Conservation (phyloP, 163 green algal genomes). For the Chlamydomonas reinhardtii region DNA sequence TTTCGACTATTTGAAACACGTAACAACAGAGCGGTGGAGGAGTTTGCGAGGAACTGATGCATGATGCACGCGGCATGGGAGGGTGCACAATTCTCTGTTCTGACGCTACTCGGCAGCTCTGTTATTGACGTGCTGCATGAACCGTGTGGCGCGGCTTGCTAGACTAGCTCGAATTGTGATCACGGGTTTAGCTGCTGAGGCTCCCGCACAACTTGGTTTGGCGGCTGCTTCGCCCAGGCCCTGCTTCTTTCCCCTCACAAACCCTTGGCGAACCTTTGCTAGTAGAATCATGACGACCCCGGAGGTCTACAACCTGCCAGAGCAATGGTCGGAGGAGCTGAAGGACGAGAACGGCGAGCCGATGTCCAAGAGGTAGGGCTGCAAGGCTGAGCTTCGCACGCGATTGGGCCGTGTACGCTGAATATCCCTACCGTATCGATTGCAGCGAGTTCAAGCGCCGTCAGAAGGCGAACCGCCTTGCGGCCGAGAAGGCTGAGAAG, state of each 20-base stretch:
- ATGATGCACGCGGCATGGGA: too few relatives aligned
- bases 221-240: too few relatives aligned
- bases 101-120: too few relatives aligned
- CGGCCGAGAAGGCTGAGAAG: conserved; percentile 89
- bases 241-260: not conserved
- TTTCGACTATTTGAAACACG: too few relatives aligned
- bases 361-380: conserved; percentile 90
- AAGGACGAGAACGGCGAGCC: conserved; percentile 88
- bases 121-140: not conserved
- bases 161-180: not conserved
- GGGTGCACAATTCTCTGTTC: too few relatives aligned
- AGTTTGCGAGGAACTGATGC: too few relatives aligned
- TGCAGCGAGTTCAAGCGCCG: conserved; percentile 93
- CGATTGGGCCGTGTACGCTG: too few relatives aligned
- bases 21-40: too few relatives aligned
- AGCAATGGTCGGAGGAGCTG: conserved; percentile 88
- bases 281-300: conserved; percentile 15
- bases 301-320: conserved; percentile 71
- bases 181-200: not conserved
- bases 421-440: not conserved
- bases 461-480: conserved; percentile 81
- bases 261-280: not conserved
- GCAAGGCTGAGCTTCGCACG: too few relatives aligned
- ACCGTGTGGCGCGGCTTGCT: not conserved
- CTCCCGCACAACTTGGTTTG: too few relatives aligned